Conservation (phyloP, 192 early-diverging fungal genomes). For the Entophlyctis luteolus region DNA sequence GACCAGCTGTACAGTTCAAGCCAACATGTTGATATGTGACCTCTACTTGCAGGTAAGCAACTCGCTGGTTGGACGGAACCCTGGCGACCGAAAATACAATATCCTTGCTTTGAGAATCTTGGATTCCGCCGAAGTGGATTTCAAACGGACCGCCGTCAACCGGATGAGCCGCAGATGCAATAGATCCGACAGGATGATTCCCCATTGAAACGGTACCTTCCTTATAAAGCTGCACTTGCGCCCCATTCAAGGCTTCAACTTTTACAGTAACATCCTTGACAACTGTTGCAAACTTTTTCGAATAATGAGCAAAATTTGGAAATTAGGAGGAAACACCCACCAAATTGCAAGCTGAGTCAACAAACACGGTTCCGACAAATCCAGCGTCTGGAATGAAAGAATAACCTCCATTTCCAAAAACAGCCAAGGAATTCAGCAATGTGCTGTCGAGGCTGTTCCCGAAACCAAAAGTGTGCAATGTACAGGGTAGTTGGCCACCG, state of each 20-base stretch:
- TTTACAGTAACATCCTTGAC: not conserved
- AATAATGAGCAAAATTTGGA: too few species aligned
- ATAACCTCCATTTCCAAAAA: conserved; percentile 21
- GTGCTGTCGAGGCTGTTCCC: conserved; percentile 30
- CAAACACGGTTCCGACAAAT: conserved; percentile 39
- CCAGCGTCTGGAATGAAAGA: conserved; percentile 36
- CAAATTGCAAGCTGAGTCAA: conserved; percentile 26
- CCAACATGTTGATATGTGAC: not conserved
- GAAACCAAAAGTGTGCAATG: conserved; percentile 38
- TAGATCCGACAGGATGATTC: not conserved
- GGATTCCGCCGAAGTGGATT: not conserved
- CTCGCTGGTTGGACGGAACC: not conserved
- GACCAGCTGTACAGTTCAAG: not conserved
- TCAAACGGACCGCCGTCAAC: not conserved
- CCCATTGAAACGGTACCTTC: not conserved
- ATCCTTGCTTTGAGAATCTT: conserved; percentile 19
- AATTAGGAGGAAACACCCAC: too few species aligned
- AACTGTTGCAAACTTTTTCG: not conserved
- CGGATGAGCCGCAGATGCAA: not conserved
- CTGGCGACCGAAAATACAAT: not conserved
- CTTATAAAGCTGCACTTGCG: conserved; percentile 2
- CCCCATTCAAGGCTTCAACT: conserved; percentile 6
- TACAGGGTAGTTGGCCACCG: conserved; percentile 19
- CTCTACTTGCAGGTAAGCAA: conserved; percentile 2
- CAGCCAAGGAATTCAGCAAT: conserved; percentile 21